These are phyloP conservation scores for Aaosphaeria pasadenensis DNA, from an alignment of 2,329 filamentous ascomycete species.

Conservation along the genomic window DNA sequence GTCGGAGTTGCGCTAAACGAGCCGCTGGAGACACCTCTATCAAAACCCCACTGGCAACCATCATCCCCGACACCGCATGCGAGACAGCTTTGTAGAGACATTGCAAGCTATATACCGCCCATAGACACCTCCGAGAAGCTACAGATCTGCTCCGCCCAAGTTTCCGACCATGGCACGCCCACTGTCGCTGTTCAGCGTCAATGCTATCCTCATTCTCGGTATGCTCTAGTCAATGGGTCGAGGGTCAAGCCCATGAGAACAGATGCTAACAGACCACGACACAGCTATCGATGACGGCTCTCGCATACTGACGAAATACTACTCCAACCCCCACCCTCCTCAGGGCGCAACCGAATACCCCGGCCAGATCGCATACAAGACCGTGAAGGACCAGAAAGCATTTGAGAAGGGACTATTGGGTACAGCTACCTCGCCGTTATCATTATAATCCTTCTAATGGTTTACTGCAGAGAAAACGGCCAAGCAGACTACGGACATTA, in stretches of 20 bases:
- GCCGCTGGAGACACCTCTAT: slow-evolving; percentile 20
- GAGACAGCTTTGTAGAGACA: too few relatives aligned
- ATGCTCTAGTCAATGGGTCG: not conserved
- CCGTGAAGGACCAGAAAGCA: slow-evolving; percentile 87
- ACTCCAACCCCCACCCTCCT: slow-evolving; percentile 67
- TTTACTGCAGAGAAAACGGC: slow-evolving; percentile 69
- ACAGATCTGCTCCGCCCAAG: too few relatives aligned
- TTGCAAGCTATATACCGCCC: too few relatives aligned
- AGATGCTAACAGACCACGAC: slow-evolving; percentile 17
- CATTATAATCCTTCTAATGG: not conserved
- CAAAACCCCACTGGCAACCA: slow-evolving; percentile 4
- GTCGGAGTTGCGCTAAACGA: slow-evolving; percentile 13
- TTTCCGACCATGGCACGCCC: slow-evolving; percentile 47
- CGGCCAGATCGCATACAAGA: slow-evolving; percentile 75
- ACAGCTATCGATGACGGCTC: slow-evolving; percentile 76
- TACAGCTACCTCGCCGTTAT: slow-evolving; percentile 19
- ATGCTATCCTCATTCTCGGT: slow-evolving; percentile 48
- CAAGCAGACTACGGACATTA: slow-evolving; percentile 93
- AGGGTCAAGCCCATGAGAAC: not conserved
- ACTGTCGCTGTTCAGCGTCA: slow-evolving; percentile 54
- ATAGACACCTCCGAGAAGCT: too few relatives aligned
- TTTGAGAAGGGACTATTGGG: slow-evolving; percentile 90
- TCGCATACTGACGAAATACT: slow-evolving; percentile 94
- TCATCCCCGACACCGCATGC: not conserved
- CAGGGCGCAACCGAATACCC: slow-evolving; percentile 59